Percentiles rank a stretch among this genome's conserved stretches.
Evolutionary conservation across 1,284 basidiomycete genomes (phyloP).

Genomic region (Trametes sp.): DNA sequence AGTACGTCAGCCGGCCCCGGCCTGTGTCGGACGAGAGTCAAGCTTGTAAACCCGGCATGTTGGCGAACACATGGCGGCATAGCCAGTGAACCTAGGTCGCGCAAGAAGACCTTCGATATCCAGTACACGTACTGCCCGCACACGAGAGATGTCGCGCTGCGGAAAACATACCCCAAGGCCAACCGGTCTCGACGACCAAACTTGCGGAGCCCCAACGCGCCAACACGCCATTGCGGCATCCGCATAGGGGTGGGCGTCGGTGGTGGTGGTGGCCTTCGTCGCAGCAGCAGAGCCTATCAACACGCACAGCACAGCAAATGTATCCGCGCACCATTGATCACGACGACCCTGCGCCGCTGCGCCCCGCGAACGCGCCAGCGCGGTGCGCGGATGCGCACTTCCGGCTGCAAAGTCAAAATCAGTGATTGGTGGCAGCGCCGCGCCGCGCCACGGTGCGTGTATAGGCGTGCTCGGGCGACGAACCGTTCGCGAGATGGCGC

Average conservation of each 20-base stretch:
- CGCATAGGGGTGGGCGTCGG: not conserved
- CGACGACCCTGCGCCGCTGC: not conserved
- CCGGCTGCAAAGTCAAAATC: not conserved
- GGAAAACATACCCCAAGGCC: not conserved
- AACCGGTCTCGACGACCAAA: not conserved
- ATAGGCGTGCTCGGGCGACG: not conserved
- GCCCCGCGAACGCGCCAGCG: not conserved
- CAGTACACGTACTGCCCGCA: not conserved
- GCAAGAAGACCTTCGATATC: not conserved
- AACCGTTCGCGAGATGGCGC: not conserved
- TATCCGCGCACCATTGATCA: too few relatives aligned
- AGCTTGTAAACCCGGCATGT: not conserved
- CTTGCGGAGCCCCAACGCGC: too few relatives aligned
- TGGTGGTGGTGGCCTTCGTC: not conserved
- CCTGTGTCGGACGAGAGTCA: too few relatives aligned
- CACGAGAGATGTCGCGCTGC: not conserved
- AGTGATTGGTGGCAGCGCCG: not conserved
- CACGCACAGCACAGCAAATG: not conserved
- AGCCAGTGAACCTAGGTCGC: too few relatives aligned
- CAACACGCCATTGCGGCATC: not conserved
- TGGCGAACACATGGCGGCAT: not conserved
- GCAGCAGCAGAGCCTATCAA: not conserved
- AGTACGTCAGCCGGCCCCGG: too few relatives aligned
- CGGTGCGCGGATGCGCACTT: not conserved
- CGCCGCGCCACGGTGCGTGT: not conserved